Evolutionary conservation across 805 yeast species (phyloP).

Genomic region (Metschnikowia cerradonensis): DNA sequence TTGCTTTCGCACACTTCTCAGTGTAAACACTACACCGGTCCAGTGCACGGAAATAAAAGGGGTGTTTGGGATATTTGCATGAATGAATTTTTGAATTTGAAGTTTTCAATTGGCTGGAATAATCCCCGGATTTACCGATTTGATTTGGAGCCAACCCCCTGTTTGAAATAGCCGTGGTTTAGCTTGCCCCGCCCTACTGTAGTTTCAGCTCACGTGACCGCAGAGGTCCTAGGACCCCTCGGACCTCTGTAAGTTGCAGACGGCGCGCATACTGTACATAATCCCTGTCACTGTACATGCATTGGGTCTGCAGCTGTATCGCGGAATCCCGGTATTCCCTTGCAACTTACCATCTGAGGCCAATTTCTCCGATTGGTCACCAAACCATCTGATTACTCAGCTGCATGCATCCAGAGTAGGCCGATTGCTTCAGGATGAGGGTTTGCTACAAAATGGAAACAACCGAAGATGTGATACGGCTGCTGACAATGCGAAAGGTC

Average conservation of each 20-base stretch:
- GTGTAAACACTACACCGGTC: background rate
- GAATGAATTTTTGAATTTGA: too few relatives aligned
- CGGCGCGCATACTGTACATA: background rate
- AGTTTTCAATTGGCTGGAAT: too few relatives aligned
- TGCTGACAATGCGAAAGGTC: too few relatives aligned
- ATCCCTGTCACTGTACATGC: background rate
- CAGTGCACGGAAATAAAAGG: background rate
- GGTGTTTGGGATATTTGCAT: too few relatives aligned
- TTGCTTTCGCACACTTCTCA: background rate
- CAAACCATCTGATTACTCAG: background rate
- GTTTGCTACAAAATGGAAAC: too few relatives aligned
- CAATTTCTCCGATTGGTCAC: background rate
- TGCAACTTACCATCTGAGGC: background rate
- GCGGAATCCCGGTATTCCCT: background rate
- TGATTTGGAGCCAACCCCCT: too few relatives aligned
- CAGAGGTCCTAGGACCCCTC: background rate
- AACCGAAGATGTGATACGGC: too few relatives aligned
- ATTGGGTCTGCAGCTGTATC: background rate
- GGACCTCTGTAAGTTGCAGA: background rate
- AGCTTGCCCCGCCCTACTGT: background rate
- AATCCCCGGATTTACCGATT: too few relatives aligned
- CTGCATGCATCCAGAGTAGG: background rate
- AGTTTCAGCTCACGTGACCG: background rate
- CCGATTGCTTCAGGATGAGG: too few relatives aligned
- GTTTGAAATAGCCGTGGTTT: too few relatives aligned